These are phyloP conservation scores for Pachysandra terminalis DNA, from an alignment of 164 flowering plant genomes.

Conservation along the genomic window DNA sequence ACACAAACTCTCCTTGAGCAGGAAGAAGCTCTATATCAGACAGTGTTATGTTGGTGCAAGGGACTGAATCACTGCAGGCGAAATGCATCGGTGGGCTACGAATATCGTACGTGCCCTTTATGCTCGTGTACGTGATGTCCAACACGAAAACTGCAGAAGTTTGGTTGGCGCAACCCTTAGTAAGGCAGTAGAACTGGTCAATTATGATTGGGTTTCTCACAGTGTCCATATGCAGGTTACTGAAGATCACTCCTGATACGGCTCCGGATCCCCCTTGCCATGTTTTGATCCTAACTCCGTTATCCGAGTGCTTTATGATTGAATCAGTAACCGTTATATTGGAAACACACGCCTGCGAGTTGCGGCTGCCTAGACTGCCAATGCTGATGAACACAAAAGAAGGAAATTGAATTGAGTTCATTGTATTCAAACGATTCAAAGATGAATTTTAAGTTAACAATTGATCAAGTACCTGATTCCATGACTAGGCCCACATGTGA, in stretches of 20 bases:
- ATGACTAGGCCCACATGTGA: slow-evolving; percentile 89
- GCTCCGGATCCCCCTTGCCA: slow-evolving; percentile 93
- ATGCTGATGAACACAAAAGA: slow-evolving; percentile 50
- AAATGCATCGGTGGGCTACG: slow-evolving; percentile 72
- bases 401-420: background rate
- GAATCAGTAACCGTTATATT: slow-evolving; percentile 62
- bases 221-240: slow-evolving; percentile 59
- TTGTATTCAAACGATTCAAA: too few species aligned
- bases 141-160: slow-evolving; percentile 64
- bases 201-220: slow-evolving; percentile 79
- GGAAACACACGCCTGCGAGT: slow-evolving; percentile 76
- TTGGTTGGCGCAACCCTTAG: slow-evolving; percentile 58
- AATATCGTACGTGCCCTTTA: slow-evolving; percentile 70
- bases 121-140: slow-evolving; percentile 46
- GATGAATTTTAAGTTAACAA: background rate
- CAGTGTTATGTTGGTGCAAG: slow-evolving; percentile 67
- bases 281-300: slow-evolving; percentile 84
- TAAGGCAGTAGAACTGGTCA: slow-evolving; percentile 79
- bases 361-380: slow-evolving; percentile 79
- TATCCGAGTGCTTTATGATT: slow-evolving; percentile 57
- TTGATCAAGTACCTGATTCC: slow-evolving; percentile 78
- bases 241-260: slow-evolving; percentile 59
- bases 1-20: slow-evolving; percentile 35
- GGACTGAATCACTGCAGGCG: slow-evolving; percentile 74
- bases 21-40: slow-evolving; percentile 66